A percentile compares a stretch with the other conserved stretches of the same genome.
Conservation (phyloP, 2,329 filamentous ascomycete species). For the Orbilia brochopaga region DNA sequence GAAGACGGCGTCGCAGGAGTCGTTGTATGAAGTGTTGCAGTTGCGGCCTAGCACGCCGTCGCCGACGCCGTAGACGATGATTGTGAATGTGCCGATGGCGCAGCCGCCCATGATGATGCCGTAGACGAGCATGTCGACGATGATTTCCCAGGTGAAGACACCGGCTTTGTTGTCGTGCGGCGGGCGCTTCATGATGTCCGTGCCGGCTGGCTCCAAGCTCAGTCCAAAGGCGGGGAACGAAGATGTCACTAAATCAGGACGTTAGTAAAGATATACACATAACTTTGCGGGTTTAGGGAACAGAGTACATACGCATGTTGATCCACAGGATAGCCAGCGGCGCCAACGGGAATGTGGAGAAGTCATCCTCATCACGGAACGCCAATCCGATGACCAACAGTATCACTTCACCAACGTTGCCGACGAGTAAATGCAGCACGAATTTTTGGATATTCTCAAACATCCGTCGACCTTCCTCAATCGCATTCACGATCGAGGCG, state of each 20-base stretch:
- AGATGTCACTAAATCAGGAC: constrained; percentile 67
- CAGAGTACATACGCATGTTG: constrained; percentile 68
- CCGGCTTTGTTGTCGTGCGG: constrained; percentile 74
- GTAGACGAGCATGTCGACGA: constrained; percentile 80
- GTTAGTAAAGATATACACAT: neutral
- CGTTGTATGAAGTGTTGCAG: constrained; percentile 67
- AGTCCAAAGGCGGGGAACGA: constrained; percentile 83
- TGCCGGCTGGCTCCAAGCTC: constrained; percentile 75
- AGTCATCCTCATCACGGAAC: constrained; percentile 73
- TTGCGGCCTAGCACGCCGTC: constrained; percentile 59
- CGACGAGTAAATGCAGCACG: constrained; percentile 76
- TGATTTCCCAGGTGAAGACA: constrained; percentile 78
- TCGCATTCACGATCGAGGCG: constrained; percentile 79
- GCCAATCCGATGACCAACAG: constrained; percentile 78
- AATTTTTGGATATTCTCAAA: constrained; percentile 92
- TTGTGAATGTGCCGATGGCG: constrained; percentile 73
- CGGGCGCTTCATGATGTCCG: constrained; percentile 78
- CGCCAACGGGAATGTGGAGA: constrained; percentile 84
- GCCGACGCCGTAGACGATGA: constrained; percentile 66
- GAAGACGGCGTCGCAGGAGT: constrained; percentile 69
- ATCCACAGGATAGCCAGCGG: constrained; percentile 92
- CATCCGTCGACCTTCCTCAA: constrained; percentile 81
- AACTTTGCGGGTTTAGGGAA: neutral
- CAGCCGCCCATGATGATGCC: constrained; percentile 64
- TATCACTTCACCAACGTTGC: constrained; percentile 84